These are phyloP conservation scores for Fraxinus cuspidata DNA, from an alignment of 257 asterid genomes.

Conservation along the genomic window DNA sequence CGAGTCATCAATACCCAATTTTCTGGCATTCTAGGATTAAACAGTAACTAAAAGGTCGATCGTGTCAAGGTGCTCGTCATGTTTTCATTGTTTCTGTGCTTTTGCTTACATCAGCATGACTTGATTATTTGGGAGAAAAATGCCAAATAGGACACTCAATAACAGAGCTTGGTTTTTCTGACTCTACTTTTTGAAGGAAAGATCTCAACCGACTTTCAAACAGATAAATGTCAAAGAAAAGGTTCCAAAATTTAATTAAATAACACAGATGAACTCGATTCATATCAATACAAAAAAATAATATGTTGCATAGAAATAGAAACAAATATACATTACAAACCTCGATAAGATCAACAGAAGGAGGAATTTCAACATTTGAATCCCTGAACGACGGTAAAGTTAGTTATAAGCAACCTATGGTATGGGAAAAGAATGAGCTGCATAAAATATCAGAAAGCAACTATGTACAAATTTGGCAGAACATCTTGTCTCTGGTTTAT, in stretches of 20 bases:
- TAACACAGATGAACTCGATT: not conserved
- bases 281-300: not conserved
- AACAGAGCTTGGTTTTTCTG: not conserved
- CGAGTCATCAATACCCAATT: not conserved
- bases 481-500: conserved; percentile 4
- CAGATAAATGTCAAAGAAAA: not conserved
- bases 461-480: not conserved
- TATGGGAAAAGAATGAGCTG: conserved; percentile 5
- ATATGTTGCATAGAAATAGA: not conserved
- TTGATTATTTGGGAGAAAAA: not conserved
- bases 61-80: not conserved
- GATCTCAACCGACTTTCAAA: conserved; percentile 2
- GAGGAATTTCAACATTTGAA: conserved; percentile 57
- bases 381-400: conserved; percentile 50
- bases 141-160: not conserved
- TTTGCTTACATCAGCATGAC: not conserved
- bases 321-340: conserved; percentile 37
- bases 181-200: not conserved
- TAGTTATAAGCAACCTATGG: conserved; percentile 20
- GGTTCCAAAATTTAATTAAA: not conserved
- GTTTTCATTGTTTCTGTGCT: not conserved
- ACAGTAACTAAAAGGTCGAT: no score
- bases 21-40: not conserved
- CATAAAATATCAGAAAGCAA: not conserved
- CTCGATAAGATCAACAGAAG: conserved; percentile 54